A percentile compares a stretch with the other conserved stretches of the same genome.
Conservation (phyloP, 441 rosid genomes). For the Iberis amara region DNA sequence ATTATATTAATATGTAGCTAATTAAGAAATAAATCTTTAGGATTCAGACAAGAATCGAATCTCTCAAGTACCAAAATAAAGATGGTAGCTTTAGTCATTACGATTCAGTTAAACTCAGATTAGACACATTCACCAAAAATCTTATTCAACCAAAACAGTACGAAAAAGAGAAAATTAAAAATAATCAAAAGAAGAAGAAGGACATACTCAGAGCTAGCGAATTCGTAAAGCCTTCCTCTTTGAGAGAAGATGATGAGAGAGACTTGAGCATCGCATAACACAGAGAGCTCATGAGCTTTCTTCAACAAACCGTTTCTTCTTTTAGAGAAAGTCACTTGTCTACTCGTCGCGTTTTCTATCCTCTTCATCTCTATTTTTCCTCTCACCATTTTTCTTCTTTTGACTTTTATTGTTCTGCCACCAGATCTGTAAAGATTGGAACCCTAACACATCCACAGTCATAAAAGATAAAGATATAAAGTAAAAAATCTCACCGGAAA, state of each 20-base stretch:
- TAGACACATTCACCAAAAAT: conserved; percentile 9
- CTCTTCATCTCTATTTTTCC: conserved; percentile 64
- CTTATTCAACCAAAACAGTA: conserved; percentile 1
- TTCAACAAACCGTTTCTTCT: conserved; percentile 62
- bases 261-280: conserved; percentile 71
- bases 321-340: conserved; percentile 71
- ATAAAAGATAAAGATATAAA: not conserved
- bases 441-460: conserved; percentile 25
- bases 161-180: conserved; percentile 5
- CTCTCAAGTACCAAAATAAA: conserved; percentile 24
- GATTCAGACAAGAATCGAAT: conserved; percentile 22
- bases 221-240: conserved; percentile 49
- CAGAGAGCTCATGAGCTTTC: conserved; percentile 70
- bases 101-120: conserved; percentile 16
- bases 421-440: conserved; percentile 25
- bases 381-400: conserved; percentile 46
- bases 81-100: conserved; percentile 16
- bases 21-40: conserved; percentile 17
- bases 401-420: too few species aligned
- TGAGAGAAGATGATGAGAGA: conserved; percentile 58
- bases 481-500: conserved; percentile 28
- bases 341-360: conserved; percentile 59
- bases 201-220: conserved; percentile 48
- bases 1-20: conserved; percentile 10
- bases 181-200: not conserved